These are phyloP conservation scores for Daedaleopsis nitida DNA, from an alignment of 768 basidiomycete genomes.

Conservation along the genomic window DNA sequence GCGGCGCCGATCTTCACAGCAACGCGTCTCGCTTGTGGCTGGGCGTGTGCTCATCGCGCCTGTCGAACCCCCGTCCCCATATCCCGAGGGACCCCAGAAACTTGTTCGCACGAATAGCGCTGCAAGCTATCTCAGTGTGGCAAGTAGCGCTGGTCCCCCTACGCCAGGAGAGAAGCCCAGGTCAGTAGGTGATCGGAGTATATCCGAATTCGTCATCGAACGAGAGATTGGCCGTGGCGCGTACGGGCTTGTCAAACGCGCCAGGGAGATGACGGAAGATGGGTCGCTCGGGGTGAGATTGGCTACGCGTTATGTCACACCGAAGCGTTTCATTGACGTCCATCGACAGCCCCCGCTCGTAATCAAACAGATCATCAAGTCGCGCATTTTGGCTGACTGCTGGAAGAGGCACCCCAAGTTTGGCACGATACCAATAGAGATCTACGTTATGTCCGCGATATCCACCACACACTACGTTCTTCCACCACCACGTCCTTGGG, in stretches of 20 bases:
- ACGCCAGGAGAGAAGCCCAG: constrained; percentile 52
- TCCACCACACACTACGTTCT: constrained; percentile 80
- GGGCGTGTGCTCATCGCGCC: constrained; percentile 79
- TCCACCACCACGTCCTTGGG: constrained; percentile 81
- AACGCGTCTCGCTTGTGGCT: constrained; percentile 81
- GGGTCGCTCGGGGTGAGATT: constrained; percentile 80
- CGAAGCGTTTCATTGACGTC: not conserved
- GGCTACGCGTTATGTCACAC: constrained; percentile 16
- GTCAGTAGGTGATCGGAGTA: constrained; percentile 60
- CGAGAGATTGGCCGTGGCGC: constrained; percentile 92
- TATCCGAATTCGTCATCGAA: constrained; percentile 85
- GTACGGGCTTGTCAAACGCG: constrained; percentile 93
- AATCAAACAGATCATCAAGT: constrained; percentile 98
- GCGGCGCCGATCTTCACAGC: constrained; percentile 79
- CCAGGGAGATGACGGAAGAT: constrained; percentile 71
- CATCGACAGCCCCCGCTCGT: constrained; percentile 76
- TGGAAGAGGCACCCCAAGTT: constrained; percentile 97
- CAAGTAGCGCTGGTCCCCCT: constrained; percentile 62
- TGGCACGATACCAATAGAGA: constrained; percentile 98
- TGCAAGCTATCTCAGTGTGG: constrained; percentile 62
- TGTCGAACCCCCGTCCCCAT: constrained; percentile 70
- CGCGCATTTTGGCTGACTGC: constrained; percentile 96
- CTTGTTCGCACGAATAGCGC: constrained; percentile 66
- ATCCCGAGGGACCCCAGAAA: constrained; percentile 60
- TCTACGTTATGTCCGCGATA: constrained; percentile 90